Conservation (phyloP, 1,284 basidiomycete species). For the Microbotryum intermedium region DNA sequence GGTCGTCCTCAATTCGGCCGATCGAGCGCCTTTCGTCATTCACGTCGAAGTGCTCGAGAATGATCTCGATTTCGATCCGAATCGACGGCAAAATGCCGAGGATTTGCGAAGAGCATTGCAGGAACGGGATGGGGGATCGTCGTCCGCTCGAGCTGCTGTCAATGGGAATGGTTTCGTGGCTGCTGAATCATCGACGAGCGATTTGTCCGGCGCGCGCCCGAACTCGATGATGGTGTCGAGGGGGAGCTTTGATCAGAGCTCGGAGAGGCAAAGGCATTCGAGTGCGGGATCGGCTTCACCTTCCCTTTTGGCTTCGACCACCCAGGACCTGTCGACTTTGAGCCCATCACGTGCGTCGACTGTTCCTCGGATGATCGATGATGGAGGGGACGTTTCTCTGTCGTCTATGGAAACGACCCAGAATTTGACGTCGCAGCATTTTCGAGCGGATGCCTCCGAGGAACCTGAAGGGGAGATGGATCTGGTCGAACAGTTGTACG, state of each 20-base stretch:
- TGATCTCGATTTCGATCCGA: slow-evolving; percentile 90
- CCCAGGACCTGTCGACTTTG: neutral
- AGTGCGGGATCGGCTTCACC: neutral
- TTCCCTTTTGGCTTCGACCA: neutral
- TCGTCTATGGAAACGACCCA: too few relatives aligned
- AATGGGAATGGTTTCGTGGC: neutral
- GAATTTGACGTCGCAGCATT: too few relatives aligned
- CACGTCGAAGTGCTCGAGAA: slow-evolving; percentile 84
- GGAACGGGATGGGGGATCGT: slow-evolving; percentile 25
- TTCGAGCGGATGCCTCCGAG: neutral
- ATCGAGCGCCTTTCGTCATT: slow-evolving; percentile 87
- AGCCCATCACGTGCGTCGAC: neutral
- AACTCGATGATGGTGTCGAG: neutral
- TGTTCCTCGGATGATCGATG: neutral
- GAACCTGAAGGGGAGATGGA: slow-evolving; percentile 72
- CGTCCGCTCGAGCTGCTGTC: neutral
- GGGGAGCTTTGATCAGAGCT: neutral
- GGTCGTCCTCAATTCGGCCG: slow-evolving; percentile 96
- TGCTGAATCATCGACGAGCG: too few relatives aligned
- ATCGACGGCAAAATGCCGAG: slow-evolving; percentile 59
- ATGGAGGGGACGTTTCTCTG: too few relatives aligned
- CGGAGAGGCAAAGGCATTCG: too few relatives aligned
- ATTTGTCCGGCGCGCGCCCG: too few relatives aligned
- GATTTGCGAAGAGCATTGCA: slow-evolving; percentile 30
- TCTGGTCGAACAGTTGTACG: slow-evolving; percentile 86